Conservation (phyloP, 495 filamentous ascomycete species). For the Parathielavia appendiculata region DNA sequence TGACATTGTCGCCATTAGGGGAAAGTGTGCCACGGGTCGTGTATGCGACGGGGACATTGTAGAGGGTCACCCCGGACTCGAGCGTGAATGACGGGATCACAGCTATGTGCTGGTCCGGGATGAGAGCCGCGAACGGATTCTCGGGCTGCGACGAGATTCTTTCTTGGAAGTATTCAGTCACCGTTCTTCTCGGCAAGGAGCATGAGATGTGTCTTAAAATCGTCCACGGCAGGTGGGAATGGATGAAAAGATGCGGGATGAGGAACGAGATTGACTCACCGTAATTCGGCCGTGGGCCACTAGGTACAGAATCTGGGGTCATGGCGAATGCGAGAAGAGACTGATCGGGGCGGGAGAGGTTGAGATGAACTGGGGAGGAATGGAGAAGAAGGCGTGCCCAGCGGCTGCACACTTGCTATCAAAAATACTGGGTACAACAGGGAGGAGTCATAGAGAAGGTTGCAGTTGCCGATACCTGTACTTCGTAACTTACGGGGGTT, state of each 20-base stretch:
- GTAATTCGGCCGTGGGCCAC: constrained; percentile 30
- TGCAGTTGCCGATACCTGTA: background rate
- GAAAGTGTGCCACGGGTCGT: constrained; percentile 77
- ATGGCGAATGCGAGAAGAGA: constrained; percentile 4
- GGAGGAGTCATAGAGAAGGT: background rate
- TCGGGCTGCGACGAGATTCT: constrained; percentile 65
- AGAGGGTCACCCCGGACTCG: constrained; percentile 81
- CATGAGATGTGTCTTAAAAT: background rate
- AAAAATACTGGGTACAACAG: background rate
- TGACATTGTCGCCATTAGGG: constrained; percentile 73
- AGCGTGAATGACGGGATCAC: constrained; percentile 87
- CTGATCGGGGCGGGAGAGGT: background rate
- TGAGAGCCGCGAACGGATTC: constrained; percentile 84
- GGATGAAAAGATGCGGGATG: background rate
- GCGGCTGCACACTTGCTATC: background rate
- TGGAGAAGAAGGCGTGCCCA: background rate
- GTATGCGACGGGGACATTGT: constrained; percentile 90
- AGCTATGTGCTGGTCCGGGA: constrained; percentile 78
- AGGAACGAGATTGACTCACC: constrained; percentile 34
- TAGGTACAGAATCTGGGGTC: constrained; percentile 16
- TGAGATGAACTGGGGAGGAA: background rate
- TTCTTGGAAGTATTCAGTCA: constrained; percentile 57
- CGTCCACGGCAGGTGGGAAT: background rate
- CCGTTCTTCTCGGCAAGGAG: constrained; percentile 25
- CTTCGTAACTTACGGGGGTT: background rate